These are phyloP conservation scores for Multifurca ochricompacta DNA, from an alignment of 768 basidiomycete genomes.

Conservation along the genomic window DNA sequence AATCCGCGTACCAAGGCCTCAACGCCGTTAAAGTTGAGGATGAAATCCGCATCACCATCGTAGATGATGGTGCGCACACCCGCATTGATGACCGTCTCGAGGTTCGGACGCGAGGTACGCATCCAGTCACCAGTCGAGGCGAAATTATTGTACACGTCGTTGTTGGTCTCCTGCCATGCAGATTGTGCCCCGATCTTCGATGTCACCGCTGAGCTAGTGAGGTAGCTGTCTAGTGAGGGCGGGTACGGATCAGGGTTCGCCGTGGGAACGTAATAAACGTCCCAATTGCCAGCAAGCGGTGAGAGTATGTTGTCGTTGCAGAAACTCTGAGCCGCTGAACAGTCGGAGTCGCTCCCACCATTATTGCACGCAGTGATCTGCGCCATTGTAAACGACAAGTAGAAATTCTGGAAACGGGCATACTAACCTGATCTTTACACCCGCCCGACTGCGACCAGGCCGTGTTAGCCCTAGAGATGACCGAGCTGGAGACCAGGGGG, in stretches of 20 bases:
- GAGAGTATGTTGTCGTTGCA: slow-evolving; percentile 45
- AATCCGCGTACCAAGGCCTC: slow-evolving; percentile 42
- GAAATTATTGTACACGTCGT: slow-evolving; percentile 40
- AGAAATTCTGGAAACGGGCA: neutral
- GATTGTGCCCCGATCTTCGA: slow-evolving; percentile 38
- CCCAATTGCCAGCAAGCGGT: slow-evolving; percentile 35
- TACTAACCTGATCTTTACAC: slow-evolving; percentile 41
- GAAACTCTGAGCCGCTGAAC: slow-evolving; percentile 47
- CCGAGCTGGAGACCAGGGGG: slow-evolving; percentile 38
- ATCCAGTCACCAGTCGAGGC: slow-evolving; percentile 52
- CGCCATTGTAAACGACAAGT: neutral
- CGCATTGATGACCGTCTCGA: slow-evolving; percentile 52
- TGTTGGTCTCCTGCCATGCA: slow-evolving; percentile 36
- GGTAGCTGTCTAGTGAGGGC: slow-evolving; percentile 31
- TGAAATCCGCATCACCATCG: slow-evolving; percentile 53
- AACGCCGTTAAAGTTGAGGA: slow-evolving; percentile 47
- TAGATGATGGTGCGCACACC: slow-evolving; percentile 49
- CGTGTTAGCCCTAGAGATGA: slow-evolving; percentile 35
- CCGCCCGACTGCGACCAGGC: slow-evolving; percentile 38
- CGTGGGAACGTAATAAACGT: slow-evolving; percentile 46
- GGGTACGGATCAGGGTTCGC: slow-evolving; percentile 42
- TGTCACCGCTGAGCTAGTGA: slow-evolving; percentile 26
- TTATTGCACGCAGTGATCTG: slow-evolving; percentile 49
- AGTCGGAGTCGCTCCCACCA: slow-evolving; percentile 39
- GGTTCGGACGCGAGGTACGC: slow-evolving; percentile 36